phyloP scores from a whole-genome alignment of 2,329 filamentous ascomycete species.

The Trichoderma endophyticum region DNA sequence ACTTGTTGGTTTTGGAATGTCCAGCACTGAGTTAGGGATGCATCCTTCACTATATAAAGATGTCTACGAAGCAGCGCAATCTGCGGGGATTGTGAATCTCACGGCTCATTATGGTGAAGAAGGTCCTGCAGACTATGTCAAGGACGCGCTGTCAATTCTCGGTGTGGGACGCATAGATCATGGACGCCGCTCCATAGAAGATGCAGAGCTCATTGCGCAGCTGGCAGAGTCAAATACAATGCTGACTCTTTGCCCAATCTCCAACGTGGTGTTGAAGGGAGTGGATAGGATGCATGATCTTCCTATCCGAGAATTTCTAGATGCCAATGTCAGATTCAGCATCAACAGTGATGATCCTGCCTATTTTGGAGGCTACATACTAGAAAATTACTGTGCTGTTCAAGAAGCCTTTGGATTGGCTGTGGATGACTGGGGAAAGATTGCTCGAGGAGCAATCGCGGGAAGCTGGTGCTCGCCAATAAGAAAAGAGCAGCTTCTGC shows the following conservation, averaged over 20 bases:
- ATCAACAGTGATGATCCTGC: slow-evolving; percentile 74
- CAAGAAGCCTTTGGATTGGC: slow-evolving; percentile 66
- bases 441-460: slow-evolving; percentile 59
- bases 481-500: slow-evolving; percentile 59
- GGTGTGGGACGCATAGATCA: slow-evolving; percentile 69
- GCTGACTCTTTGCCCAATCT: slow-evolving; percentile 70
- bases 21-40: slow-evolving; percentile 59
- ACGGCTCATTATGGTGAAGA: slow-evolving; percentile 78
- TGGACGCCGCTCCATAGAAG: slow-evolving; percentile 63
- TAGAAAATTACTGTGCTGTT: slow-evolving; percentile 70
- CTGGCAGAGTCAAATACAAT: slow-evolving; percentile 57
- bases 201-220: slow-evolving; percentile 54
- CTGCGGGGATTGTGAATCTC: slow-evolving; percentile 52
- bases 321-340: slow-evolving; percentile 63
- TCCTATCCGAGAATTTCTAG: slow-evolving; percentile 61
- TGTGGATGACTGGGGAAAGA: slow-evolving; percentile 62
- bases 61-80: slow-evolving; percentile 52
- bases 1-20: slow-evolving; percentile 63
- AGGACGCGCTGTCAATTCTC: slow-evolving; percentile 59
- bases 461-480: slow-evolving; percentile 66
- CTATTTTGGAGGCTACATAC: slow-evolving; percentile 72
- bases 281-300: slow-evolving; percentile 32
- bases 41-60: slow-evolving; percentile 59
- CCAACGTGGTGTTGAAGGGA: slow-evolving; percentile 54
- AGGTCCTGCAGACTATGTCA: slow-evolving; percentile 64